Base-by-base conservation (phyloP, 441 rosid genomes). In the Populus hybrid region DNA sequence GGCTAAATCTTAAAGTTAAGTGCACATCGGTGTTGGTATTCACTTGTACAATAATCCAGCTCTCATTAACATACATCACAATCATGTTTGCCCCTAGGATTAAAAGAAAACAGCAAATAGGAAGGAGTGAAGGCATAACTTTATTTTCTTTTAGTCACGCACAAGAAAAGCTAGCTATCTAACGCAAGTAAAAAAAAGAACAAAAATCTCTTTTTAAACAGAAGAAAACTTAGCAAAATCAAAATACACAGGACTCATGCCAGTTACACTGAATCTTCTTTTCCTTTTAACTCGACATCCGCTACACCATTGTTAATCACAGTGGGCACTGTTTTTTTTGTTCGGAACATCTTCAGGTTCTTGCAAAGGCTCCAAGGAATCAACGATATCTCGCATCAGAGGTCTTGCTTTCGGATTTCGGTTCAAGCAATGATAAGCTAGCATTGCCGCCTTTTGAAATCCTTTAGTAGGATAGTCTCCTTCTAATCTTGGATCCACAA, bases 331-430 rank as follows among this genome's bases (percentile, higher is more conserved):
- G 89, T 38, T 73, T 8, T 88, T 84, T 35, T 82, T 87, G 12
- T 77, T 75, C 30, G 83, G 77, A 67, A 69, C 86, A 32, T 82
- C 88, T 71, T 90, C 92, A 0, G 82, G 57, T 20, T 82, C 86
- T 82, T 94, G 99, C 83, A 96, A 85, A 50, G 96, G 99, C 87
- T 96, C 99, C 88, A 93, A 80, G 16, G 99, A 90, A 78, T 93
- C 98, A 0, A 96, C 98, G 63, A 96, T 90, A 76, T 96, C 99
- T 61, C 98, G 86, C 99, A 96, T 96, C 20, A 96, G 83, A 80
- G 99, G 99, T 82, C 99, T 82, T 9, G 99, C 98, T 85, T 96
- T 96, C 0, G 98, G 98, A 69, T 96, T 94, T 59, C 90, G 76
- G 87, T 92, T 92, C 82, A 94, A 68, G 96, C 99, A 96, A 82